A percentile compares a stretch with the other conserved stretches of the same genome.
These are phyloP conservation scores for Nicotiana benthamiana DNA, from an alignment of 257 asterid genomes.

Conservation along the genomic window DNA sequence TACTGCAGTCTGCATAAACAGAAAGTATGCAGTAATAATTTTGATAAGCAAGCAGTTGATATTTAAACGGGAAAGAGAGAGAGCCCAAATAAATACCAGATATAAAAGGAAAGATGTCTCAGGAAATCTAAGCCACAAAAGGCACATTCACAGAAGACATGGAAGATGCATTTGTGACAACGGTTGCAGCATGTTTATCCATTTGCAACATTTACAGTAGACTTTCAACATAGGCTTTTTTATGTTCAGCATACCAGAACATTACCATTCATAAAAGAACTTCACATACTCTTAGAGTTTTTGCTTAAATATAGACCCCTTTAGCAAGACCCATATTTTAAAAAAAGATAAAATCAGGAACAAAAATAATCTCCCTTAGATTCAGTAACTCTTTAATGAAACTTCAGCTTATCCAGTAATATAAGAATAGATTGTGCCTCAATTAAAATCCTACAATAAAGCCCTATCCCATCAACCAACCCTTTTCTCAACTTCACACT, in stretches of 20 bases:
- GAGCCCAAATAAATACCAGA: slow-evolving; percentile 4
- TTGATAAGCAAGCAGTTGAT: neutral
- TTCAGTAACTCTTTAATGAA: neutral
- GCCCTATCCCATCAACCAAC: neutral
- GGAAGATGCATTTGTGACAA: neutral
- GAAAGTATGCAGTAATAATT: slow-evolving; percentile 6
- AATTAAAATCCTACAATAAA: neutral
- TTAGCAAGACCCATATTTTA: neutral
- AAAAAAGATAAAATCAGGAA: neutral
- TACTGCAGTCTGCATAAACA: slow-evolving; percentile 62
- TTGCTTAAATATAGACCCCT: neutral
- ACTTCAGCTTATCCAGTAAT: neutral
- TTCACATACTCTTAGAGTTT: neutral
- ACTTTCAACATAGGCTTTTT: neutral
- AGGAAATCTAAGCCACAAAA: neutral
- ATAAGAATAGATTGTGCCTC: neutral
- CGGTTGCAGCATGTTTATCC: neutral
- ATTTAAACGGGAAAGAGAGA: neutral
- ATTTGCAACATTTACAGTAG: neutral
- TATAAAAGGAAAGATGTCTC: neutral
- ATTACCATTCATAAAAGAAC: neutral
- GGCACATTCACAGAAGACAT: neutral
- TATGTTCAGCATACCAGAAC: neutral
- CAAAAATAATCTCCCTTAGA: neutral
- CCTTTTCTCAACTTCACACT: neutral